Evolutionary conservation across 164 flowering plant species (phyloP).

Genomic region (Echeveria elegans): DNA sequence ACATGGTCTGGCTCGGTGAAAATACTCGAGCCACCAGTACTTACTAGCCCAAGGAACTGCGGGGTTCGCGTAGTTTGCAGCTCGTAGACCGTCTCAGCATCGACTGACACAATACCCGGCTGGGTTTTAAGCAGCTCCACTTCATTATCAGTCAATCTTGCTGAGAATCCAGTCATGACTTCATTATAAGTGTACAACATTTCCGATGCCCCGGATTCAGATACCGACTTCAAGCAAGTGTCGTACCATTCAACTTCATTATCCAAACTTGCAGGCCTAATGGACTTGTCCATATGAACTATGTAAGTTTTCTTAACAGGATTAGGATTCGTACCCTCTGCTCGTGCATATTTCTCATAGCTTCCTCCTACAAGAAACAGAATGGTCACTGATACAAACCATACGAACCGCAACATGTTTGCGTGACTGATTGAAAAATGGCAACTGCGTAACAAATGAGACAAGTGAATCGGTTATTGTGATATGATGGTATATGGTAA

Average conservation of each 20-base stretch:
- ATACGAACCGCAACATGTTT: slow-evolving; percentile 10
- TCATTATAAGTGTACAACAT: slow-evolving; percentile 59
- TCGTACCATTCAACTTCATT: slow-evolving; percentile 62
- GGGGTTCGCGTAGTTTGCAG: slow-evolving; percentile 93
- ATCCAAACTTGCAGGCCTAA: slow-evolving; percentile 41
- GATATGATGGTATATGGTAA: background rate
- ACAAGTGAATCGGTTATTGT: background rate
- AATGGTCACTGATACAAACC: slow-evolving; percentile 6
- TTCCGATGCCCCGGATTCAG: slow-evolving; percentile 34
- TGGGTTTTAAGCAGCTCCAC: slow-evolving; percentile 31
- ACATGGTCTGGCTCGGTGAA: slow-evolving; percentile 28
- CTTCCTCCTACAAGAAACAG: slow-evolving; percentile 4
- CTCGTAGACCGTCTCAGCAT: slow-evolving; percentile 48
- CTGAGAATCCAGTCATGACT: slow-evolving; percentile 68
- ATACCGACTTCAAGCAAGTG: slow-evolving; percentile 48
- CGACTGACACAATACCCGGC: slow-evolving; percentile 48
- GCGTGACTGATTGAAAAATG: background rate
- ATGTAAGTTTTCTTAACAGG: slow-evolving; percentile 52
- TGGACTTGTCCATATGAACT: slow-evolving; percentile 58
- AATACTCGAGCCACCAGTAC: slow-evolving; percentile 10
- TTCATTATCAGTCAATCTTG: slow-evolving; percentile 46
- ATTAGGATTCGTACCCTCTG: slow-evolving; percentile 12
- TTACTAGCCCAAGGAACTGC: slow-evolving; percentile 61
- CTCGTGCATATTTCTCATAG: slow-evolving; percentile 11
- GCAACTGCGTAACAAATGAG: background rate